These are phyloP conservation scores for Ochetophila trinervis DNA, from an alignment of 306 rosid species.

Conservation along the genomic window DNA sequence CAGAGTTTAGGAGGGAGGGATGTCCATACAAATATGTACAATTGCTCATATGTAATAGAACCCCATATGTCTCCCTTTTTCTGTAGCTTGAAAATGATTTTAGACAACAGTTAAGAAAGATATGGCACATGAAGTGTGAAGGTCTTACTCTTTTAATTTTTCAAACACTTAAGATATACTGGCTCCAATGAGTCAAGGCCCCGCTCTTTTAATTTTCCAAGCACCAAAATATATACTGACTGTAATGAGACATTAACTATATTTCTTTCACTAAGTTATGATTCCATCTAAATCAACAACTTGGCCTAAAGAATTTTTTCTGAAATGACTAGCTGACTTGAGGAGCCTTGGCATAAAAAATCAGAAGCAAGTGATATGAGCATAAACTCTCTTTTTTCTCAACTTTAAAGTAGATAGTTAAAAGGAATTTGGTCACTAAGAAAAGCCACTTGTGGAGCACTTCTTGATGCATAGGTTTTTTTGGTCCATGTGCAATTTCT, in stretches of 20 bases:
- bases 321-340: neutral
- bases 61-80: neutral
- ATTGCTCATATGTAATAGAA: neutral
- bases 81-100: neutral
- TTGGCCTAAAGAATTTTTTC: neutral
- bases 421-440: neutral
- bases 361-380: neutral
- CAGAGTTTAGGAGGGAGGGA: neutral
- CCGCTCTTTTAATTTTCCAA: neutral
- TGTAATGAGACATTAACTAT: neutral
- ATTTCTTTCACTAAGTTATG: neutral
- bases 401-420: neutral
- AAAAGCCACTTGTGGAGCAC: neutral
- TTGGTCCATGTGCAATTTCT: slow-evolving; percentile 2
- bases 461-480: neutral
- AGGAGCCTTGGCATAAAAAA: no score
- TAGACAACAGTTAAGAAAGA: neutral
- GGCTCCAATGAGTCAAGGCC: neutral
- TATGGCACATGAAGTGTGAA: neutral
- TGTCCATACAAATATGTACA: neutral
- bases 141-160: neutral
- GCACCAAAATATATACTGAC: neutral
- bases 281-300: neutral
- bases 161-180: neutral
- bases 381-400: neutral